Evolutionary conservation across 2,329 filamentous ascomycete genomes (phyloP), one percentile per base, ranked within the genome.

Genomic region (Xylariomycetidae sp.): DNA sequence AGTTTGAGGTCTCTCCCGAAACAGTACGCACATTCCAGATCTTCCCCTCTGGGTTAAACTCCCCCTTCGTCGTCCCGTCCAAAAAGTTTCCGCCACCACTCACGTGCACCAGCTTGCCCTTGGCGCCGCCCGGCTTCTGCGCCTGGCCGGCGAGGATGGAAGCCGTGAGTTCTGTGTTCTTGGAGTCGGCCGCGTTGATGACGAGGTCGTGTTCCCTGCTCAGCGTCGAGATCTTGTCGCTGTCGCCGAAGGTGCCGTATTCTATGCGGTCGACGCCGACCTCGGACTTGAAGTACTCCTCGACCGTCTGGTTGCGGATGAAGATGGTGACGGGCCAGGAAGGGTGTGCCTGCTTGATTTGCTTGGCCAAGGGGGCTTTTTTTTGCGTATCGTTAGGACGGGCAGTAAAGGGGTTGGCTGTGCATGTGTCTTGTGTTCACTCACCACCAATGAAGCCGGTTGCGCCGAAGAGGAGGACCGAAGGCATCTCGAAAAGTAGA

Each of bases 1-100:
- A n/a, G n/a, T n/a, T n/a, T n/a, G n/a, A n/a, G n/a, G n/a, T n/a
- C n/a, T n/a, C n/a, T n/a, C n/a, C n/a, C n/a, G n/a, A n/a, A 5
- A 4, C 11, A n/a, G 12, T 14, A 33, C 31, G 15, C 31, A 33
- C 31, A 26, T 33, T 18, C 31, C 31, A 33, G 16, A 33, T 23
- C 25, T 27, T 33, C 13, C 31, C 19, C 1, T 25, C 18, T 4
- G 20, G 14, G 15, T 33, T 33, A 15, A 33, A 33, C 15, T 7
- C 15, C 5, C 31, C 31, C 3, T 13, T 15, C n/a, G 20, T 26
- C 3, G 14, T 23, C 4, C 11, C 12, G 7, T 33, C 31, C 4
- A 33, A 7, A 14, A 25, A 33, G 22, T 33, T 33, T 4, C 31
- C 31, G 2, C n/a, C 22, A 9, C 31, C 31, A 16, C 31, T 33